These are phyloP conservation scores for Bolboschoenoplectus hybrid DNA, from an alignment of 202 grass and related monocot genomes.

Conservation along the genomic window DNA sequence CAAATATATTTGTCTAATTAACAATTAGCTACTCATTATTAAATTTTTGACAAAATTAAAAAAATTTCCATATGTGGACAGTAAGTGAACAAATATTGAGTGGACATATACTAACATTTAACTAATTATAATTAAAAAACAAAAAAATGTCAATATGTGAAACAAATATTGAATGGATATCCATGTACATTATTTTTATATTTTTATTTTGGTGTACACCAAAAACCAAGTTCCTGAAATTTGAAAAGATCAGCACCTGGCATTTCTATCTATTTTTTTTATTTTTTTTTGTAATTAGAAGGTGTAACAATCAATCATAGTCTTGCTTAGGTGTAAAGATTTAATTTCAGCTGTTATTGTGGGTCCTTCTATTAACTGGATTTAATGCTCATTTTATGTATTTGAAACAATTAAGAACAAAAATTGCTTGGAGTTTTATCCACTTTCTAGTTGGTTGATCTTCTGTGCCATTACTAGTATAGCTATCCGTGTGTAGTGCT, in stretches of 20 bases:
- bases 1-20: background rate
- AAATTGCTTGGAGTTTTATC: constrained; percentile 3
- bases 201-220: too few relatives aligned
- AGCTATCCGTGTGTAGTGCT: background rate
- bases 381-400: constrained; percentile 28
- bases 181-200: too few relatives aligned
- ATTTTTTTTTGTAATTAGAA: background rate
- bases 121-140: too few relatives aligned
- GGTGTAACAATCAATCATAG: constrained; percentile 44
- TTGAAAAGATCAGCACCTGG: background rate
- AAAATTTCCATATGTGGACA: too few relatives aligned
- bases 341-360: constrained; percentile 40
- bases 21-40: background rate
- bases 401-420: background rate
- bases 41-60: too few relatives aligned
- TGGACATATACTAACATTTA: too few relatives aligned
- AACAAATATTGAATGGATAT: too few relatives aligned
- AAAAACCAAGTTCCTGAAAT: too few relatives aligned
- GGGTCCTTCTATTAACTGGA: constrained; percentile 45
- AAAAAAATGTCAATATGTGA: too few relatives aligned
- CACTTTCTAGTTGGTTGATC: background rate
- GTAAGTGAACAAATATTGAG: too few relatives aligned
- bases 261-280: background rate
- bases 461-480: background rate
- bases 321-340: constrained; percentile 51